Conservation (phyloP, 306 rosid genomes). For the Cucurbita argyrosperma region DNA sequence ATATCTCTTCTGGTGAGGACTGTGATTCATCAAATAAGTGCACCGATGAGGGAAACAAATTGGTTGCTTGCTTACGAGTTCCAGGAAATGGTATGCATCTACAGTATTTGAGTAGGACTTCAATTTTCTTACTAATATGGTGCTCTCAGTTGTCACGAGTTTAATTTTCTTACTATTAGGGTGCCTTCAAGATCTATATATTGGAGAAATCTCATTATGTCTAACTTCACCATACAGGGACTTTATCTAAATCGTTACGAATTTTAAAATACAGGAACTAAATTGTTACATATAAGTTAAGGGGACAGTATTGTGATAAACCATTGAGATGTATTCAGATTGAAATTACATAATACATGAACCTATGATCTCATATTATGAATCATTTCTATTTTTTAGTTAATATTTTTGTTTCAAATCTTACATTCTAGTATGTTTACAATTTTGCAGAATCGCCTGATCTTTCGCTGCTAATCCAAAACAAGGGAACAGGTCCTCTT, state of each 20-base stretch:
- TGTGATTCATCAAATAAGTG: constrained; percentile 33
- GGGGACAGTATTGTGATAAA: background rate
- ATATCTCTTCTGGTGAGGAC: constrained; percentile 21
- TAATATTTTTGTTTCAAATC: background rate
- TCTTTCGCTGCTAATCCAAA: constrained; percentile 35
- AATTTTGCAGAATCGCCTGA: constrained; percentile 28
- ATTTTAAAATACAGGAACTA: no score
- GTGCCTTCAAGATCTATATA: no score
- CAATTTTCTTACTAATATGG: background rate
- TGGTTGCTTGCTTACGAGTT: constrained; percentile 41
- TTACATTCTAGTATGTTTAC: background rate
- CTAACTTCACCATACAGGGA: no score
- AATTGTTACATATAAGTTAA: background rate
- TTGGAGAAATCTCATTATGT: no score
- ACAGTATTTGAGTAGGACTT: background rate
- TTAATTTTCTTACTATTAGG: no score
- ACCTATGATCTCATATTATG: background rate
- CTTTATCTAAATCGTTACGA: no score
- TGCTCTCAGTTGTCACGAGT: background rate
- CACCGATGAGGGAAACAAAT: constrained; percentile 11
- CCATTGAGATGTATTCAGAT: background rate
- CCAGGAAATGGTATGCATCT: constrained; percentile 31
- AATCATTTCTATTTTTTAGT: background rate
- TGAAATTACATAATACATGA: background rate
- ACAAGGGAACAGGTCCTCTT: constrained; percentile 24